Evolutionary conservation across 1,284 basidiomycete species (phyloP), one percentile per base, ranked within the genome.

Genomic region (Exobasidium cylindrosporum): DNA sequence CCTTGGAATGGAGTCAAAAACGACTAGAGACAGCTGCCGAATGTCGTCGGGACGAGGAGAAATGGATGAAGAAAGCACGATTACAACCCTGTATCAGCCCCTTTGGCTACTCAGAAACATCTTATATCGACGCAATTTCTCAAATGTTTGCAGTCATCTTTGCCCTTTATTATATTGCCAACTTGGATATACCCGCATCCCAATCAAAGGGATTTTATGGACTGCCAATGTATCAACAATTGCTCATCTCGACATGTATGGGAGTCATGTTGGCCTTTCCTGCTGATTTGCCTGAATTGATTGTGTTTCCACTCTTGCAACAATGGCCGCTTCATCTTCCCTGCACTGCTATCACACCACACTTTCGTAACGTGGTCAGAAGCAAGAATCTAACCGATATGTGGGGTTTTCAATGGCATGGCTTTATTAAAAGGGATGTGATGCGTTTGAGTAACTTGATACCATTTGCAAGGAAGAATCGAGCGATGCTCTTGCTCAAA

Each of bases 271-370:
- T 50, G 7, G 7, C 47, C 7, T 50, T 50, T 21, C 24, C 24
- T 10, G 47, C 10, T 31, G 29, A 31, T 21, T 31, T 50, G 47
- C 47, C 47, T 7, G 47, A 50, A 14, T 23, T 26, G 10, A 7
- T 50, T 7, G 7, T 21, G 7, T 24, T 50, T 31, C 23, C 23
- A 7, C 10, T 31, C 7, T 21, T 50, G 10, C 47, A 31, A 23
- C 47, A 17, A 40, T 40, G 35, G 35, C 35, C 35, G 10, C 17
- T 31, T 21, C 7, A 26, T 24, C 14, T 50, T 7, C 47, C 47
- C 21, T 24, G 23, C 47, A 50, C 47, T 14, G 47, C 47, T 21
- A 50, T 50, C 47, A 26, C 47, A 23, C 47, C 24, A 7, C 47
- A 31, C 29, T 50, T 50, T 50, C 47, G 23, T 7, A 24, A 50